Evolutionary conservation across 1,284 basidiomycete species (phyloP), one percentile per base, ranked within the genome.

Genomic region (Moniliophthora roreri): DNA sequence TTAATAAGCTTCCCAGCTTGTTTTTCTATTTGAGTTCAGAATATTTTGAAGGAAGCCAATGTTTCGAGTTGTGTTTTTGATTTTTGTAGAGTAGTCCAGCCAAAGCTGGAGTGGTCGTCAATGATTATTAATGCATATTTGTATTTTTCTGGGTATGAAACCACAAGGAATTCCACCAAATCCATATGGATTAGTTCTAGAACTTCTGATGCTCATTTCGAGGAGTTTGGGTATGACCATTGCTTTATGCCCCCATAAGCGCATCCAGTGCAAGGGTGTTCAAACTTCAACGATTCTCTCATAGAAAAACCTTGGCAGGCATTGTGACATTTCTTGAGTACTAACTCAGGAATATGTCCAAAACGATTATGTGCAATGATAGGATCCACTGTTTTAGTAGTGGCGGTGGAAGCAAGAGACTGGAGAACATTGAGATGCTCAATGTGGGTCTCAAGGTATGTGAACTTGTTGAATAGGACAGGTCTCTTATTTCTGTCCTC

Each of bases 81-180:
- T 23, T 55, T 55, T 35, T 51, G 42, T 7, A 32, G 52, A 35
- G 47, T 45, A 2, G 47, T 53, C 55, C 51, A 55, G 46, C 38
- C 48, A 45, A 58, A 51, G 7, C 60, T 62, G 6, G 65, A 56
- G 48, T 57, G 59, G 44, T 71, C 64, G 57, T 73, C 64, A 8
- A 69, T 37, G 35, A 73, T 62, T 0, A 62, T 60, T 7, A 70
- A 57, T 15, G 52, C 51, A 48, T 66, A 70, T 28, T 62, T 62
- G 50, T 59, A 63, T 18, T 52, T 54, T 3, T 44, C 6, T 38
- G 60, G 56, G 49, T 67, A 66, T 2, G 59, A 66, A 8, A 41
- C 8, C 0, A 57, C 41, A 2, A 62, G 59, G 18, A 59, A 61
- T 20, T 57, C 48, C 20, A 61, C 61, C 1, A 70, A 52, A 55